A percentile compares a stretch with the other conserved stretches of the same genome.
Conservation (phyloP, 2,329 filamentous ascomycete species). For the Diplodia corticola region DNA sequence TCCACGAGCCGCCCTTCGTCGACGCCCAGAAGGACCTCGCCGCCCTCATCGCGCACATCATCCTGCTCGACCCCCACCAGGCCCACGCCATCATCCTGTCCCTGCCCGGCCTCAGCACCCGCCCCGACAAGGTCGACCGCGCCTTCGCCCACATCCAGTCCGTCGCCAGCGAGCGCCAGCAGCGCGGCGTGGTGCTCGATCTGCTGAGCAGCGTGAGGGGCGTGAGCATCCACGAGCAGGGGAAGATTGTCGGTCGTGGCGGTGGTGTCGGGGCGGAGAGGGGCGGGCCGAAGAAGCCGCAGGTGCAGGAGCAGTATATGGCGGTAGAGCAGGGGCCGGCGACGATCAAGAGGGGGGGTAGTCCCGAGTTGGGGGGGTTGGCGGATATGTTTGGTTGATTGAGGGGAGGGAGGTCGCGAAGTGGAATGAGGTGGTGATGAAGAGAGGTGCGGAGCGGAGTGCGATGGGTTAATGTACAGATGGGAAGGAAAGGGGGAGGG, state of each 20-base stretch:
- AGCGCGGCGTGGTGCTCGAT: constrained; percentile 79
- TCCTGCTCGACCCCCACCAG: constrained; percentile 66
- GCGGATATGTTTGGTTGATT: constrained; percentile 46
- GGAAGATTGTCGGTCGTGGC: too few relatives aligned
- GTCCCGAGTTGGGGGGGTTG: constrained; percentile 45
- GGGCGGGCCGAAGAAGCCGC: constrained; percentile 35
- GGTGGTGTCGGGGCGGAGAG: too few relatives aligned
- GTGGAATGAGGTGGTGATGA: not conserved
- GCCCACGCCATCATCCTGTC: constrained; percentile 75
- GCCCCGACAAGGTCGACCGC: constrained; percentile 59
- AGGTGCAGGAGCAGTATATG: constrained; percentile 45
- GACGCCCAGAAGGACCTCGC: constrained; percentile 93
- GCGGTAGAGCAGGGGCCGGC: constrained; percentile 41
- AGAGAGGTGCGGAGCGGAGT: not conserved
- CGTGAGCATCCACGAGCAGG: constrained; percentile 89
- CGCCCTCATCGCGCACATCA: constrained; percentile 79
- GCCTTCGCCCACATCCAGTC: constrained; percentile 45
- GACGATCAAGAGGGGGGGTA: constrained; percentile 41
- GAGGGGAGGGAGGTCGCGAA: too few relatives aligned
- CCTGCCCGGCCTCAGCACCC: constrained; percentile 71
- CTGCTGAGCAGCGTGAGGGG: constrained; percentile 84
- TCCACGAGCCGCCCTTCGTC: constrained; percentile 95
- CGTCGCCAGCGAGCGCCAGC: constrained; percentile 63
- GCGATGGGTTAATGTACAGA: too few relatives aligned
- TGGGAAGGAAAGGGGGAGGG: not conserved